A percentile compares a stretch with the other conserved stretches of the same genome.
Evolutionary conservation across 1,284 basidiomycete species (phyloP).

Genomic region (Wolfiporia cocos): DNA sequence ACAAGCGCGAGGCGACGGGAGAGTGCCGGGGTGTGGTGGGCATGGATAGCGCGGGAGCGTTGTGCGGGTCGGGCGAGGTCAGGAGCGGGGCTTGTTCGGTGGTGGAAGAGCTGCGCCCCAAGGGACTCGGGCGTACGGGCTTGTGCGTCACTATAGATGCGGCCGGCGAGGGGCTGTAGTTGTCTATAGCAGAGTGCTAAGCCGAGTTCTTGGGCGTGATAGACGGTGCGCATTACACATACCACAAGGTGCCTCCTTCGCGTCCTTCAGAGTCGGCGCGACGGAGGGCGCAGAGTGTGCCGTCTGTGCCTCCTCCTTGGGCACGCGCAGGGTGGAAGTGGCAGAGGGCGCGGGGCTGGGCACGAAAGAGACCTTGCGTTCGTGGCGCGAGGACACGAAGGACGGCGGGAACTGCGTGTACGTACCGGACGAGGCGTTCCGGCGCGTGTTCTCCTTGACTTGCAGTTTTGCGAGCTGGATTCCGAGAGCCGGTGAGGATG

Average conservation of each 20-base stretch:
- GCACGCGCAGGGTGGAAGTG: too few species aligned
- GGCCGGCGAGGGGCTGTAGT: not conserved
- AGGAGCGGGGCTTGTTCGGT: conserved; percentile 4
- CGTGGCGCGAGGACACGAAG: conserved; percentile 9
- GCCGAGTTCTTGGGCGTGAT: too few species aligned
- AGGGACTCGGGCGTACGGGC: conserved; percentile 13
- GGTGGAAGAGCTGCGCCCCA: conserved; percentile 6
- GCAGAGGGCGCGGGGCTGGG: conserved; percentile 8
- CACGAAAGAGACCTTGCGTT: conserved; percentile 25
- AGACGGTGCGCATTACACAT: too few species aligned
- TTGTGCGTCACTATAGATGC: conserved; percentile 2
- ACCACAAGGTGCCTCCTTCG: conserved; percentile 1
- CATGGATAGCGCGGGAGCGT: not conserved
- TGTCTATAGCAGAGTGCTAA: too few species aligned
- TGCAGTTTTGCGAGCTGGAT: conserved; percentile 26
- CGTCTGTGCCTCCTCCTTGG: too few species aligned
- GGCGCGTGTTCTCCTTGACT: conserved; percentile 34
- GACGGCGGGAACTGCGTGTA: conserved; percentile 13
- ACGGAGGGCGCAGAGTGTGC: too few species aligned
- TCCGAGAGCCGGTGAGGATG: not conserved
- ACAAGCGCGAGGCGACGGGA: not conserved
- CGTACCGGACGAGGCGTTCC: conserved; percentile 28
- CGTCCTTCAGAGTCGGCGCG: conserved; percentile 13
- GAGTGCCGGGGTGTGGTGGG: not conserved
- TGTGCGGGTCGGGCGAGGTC: not conserved